Base-by-base conservation (phyloP, 306 rosid species). In the Albizia julibrissin region DNA sequence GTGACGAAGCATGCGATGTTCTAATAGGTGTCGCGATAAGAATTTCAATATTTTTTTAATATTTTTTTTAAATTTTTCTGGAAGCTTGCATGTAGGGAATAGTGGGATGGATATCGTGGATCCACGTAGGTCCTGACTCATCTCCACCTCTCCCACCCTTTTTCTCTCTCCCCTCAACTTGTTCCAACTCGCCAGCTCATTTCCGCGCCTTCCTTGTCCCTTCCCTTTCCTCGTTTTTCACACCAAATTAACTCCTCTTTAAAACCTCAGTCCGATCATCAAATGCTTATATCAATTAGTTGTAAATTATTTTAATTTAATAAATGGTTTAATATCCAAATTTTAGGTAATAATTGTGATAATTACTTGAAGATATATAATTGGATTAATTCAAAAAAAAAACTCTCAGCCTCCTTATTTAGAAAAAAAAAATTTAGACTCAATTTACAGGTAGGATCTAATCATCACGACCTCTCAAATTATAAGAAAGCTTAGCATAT, bases 41-140 rank as follows among this genome's bases (percentile, higher is more conserved):
- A 58, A 22, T 58, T 2, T 56, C 0, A 9, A 52, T 52, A 19
- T 19, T 19, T 49, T 12, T 47, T 47, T 12, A 44, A 10, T 44
- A 2, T n/a, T n/a, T n/a, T n/a, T 33, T 33, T 33, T 4, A 33
- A 37, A 37, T 16, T 50, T 0, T 50, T 50, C n/a, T 21, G 62
- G 62, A 56, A n/a, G 10, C 3, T 34, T 54, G 62, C 62, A 54
- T 21, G 62, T 54, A 21, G 26, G 62, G 26, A 21, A 56, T 9
- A 21, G 27, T 0, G 65, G 3, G 27, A 56, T 56, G 2, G 24
- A 21, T 27, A 14, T 24, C 46, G 64, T 80, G 84, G 80, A 84
- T 84, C 82, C 79, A 73, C 75, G 82, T 84, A 40, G 47, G 69
- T 3, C 67, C 58, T n/a, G 44, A 34, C 66, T 79, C 66, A 83